Evolutionary conservation across 2,329 filamentous ascomycete species (phyloP).

Genomic region (Colletotrichum sp.): DNA sequence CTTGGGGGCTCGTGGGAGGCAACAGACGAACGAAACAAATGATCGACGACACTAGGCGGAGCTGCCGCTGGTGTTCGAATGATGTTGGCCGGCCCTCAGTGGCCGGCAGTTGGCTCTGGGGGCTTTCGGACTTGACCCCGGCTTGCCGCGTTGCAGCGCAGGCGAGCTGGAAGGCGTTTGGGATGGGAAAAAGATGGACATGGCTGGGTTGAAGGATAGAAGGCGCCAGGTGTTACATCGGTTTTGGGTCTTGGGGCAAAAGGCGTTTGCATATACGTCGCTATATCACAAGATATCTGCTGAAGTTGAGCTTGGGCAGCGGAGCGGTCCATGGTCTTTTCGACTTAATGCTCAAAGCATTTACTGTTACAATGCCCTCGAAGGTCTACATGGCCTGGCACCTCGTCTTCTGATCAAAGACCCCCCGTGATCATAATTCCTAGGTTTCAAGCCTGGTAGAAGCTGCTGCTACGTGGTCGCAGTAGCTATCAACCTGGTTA

Average conservation of each 20-base stretch:
- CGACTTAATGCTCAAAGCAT: neutral
- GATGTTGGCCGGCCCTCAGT: neutral
- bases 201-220: neutral
- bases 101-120: slow-evolving; percentile 11
- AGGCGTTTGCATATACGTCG: slow-evolving; percentile 10
- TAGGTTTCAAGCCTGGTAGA: neutral
- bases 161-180: slow-evolving; percentile 9
- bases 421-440: neutral
- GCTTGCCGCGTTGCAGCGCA: neutral
- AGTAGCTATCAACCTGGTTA: neutral
- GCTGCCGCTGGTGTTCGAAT: neutral
- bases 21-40: neutral
- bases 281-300: neutral
- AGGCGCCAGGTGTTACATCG: slow-evolving; percentile 7
- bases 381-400: neutral
- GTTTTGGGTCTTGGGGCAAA: neutral
- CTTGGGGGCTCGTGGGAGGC: neutral
- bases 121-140: neutral
- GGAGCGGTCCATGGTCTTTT: neutral
- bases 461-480: neutral
- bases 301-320: neutral
- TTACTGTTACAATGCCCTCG: neutral
- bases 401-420: neutral
- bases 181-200: neutral
- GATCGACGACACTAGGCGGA: neutral